Base-by-base conservation (phyloP, 2,329 filamentous ascomycete genomes). In the Chaetomiaceae sp. region DNA sequence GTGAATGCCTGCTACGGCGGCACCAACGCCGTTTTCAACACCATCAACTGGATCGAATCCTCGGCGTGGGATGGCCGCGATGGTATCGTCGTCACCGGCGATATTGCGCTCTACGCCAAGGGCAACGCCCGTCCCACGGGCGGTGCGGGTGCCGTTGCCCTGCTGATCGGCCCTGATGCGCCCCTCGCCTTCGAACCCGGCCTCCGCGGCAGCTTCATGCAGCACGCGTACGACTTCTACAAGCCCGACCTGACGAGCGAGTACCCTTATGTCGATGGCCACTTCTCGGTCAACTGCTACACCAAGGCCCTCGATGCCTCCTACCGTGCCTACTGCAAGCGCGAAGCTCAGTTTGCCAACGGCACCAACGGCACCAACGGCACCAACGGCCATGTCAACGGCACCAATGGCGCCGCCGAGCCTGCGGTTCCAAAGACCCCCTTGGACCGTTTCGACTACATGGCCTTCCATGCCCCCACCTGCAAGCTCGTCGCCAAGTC, bases 401-500 rank as follows among this genome's bases (percentile, higher is more conserved):
- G 66, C 53, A n/a, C n/a, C n/a, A 70, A 72, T 56, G 67, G 67
- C 55, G 62, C 61, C 25, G 59, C 59, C 18, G 62, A 62, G 16
- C 61, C 68, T 43, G 62, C 66, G 16, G 63, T 69, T 53, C 62
- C 72, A 66, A 85, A 86, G 75, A 82, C 83, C 34, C 74, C 78
- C 44, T 73, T 94, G 55, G 88, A 92, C 71, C 85, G 87, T 66
- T 94, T 94, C 70, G 88, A 92, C 72, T 89, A 90, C 75, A 73
- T 94, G 68, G 72, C 84, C 56, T 94, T 91, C 83, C 89, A 94
- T 71, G 80, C 89, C 16, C 89, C 89, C 36, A 92, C 85, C 59
- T 94, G 89, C 85, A 94, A 94, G 77, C 79, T 90, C 53, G 89
- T 94, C 57, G 77, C 87, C 67, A 94, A 94, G 76, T 90, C 87